Percentiles rank a stretch among this genome's conserved stretches.
These are phyloP conservation scores for Alternaria panax DNA, from an alignment of 2,329 filamentous ascomycete species.

Conservation along the genomic window DNA sequence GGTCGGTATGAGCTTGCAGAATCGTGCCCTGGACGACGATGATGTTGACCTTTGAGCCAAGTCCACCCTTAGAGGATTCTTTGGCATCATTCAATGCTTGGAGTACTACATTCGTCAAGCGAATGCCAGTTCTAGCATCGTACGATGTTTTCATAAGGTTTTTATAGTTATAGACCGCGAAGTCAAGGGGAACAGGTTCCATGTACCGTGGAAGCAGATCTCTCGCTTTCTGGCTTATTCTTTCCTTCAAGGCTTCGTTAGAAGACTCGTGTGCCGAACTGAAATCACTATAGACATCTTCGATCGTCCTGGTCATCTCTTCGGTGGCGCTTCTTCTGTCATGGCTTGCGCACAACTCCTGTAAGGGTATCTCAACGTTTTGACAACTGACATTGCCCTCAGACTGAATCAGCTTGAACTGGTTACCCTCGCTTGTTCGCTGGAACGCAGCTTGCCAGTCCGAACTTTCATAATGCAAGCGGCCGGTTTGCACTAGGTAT, in stretches of 20 bases:
- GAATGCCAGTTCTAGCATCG: constrained; percentile 8
- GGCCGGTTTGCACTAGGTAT: background rate
- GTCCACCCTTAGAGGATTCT: background rate
- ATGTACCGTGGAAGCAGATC: constrained; percentile 12
- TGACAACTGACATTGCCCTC: background rate
- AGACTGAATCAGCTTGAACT: background rate
- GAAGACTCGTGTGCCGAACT: constrained; percentile 1
- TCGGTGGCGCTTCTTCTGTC: constrained; percentile 12
- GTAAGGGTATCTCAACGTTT: background rate
- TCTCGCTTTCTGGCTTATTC: constrained; percentile 16
- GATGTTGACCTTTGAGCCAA: constrained; percentile 7
- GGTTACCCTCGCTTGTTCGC: background rate
- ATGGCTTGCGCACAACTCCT: background rate
- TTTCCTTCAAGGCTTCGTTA: constrained; percentile 12
- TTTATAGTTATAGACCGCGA: constrained; percentile 16
- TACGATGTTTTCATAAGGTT: constrained; percentile 14
- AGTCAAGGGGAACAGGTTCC: constrained; percentile 16
- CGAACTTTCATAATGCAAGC: background rate
- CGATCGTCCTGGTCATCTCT: constrained; percentile 10
- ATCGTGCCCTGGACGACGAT: constrained; percentile 2
- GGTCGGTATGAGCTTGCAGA: background rate
- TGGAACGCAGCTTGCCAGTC: constrained; percentile 1
- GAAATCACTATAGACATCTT: constrained; percentile 8
- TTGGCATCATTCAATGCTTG: constrained; percentile 9
- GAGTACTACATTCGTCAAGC: constrained; percentile 3